Evolutionary conservation across 768 basidiomycete genomes (phyloP), one percentile per base, ranked within the genome.

Genomic region (Erythrobasidium yunnanense): DNA sequence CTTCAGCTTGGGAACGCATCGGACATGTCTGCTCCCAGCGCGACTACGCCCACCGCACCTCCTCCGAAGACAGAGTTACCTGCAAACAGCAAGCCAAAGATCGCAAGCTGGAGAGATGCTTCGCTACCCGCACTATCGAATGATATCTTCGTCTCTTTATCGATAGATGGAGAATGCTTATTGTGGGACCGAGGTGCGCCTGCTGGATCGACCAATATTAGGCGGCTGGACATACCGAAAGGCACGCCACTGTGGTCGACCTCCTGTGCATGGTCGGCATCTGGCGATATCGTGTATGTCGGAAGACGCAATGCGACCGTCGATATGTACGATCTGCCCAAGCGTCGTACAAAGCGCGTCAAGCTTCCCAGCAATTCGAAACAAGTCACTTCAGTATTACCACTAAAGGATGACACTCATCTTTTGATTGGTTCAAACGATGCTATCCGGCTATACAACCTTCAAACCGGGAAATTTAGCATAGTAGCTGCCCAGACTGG

Each of bases 241-340:
- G 51, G 34, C 2, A 89, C 88, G 22, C 90, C 90, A 30, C 90
- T 89, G 7, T 11, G 96, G 91, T 90, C 38, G 90, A 76, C 82
- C 93, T 72, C 91, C 91, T 69, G 93, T 96, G 76, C 87, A 75
- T 97, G 93, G 91, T 90, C 90, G 4, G 81, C 84, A 1, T 84
- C 90, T 69, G 92, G 93, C 17, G 81, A 81, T 2, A 87, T 92
- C 68, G 84, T 99, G 49, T 88, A 88, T 74, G 91, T 88, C 13
- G 92, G 93, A 7, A 81, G 93, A 70, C 81, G 92, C 53, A 91
- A 92, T 70, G 88, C 88, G 23, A 85, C 87, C 0, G 83, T 97
- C 54, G 90, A 95, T 72, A 83, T 95, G 17, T 97, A 89, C 88
- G 95, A 97, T 74, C 84, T 92, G 7, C 85, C 92, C 23, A 35